A percentile compares a stretch with the other conserved stretches of the same genome.
Conservation (phyloP, 2,329 filamentous ascomycete genomes). For the Phaeosphaeria sp. region DNA sequence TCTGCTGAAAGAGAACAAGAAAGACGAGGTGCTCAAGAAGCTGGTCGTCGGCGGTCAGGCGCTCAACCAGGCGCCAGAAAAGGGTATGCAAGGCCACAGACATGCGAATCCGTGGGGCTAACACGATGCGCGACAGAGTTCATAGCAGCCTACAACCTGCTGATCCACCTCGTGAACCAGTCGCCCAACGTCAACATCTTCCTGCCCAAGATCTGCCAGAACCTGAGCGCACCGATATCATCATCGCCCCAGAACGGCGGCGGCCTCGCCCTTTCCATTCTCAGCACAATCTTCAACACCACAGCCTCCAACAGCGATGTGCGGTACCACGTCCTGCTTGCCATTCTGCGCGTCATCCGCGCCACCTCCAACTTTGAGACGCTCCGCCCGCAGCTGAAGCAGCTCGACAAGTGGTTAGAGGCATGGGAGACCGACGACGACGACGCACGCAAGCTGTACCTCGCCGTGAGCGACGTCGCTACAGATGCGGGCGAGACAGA, state of each 20-base stretch:
- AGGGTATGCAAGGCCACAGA: slow-evolving; percentile 58
- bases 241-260: slow-evolving; percentile 85
- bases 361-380: slow-evolving; percentile 74
- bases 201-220: slow-evolving; percentile 85
- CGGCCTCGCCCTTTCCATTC: slow-evolving; percentile 84
- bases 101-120: slow-evolving; percentile 21
- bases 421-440: slow-evolving; percentile 84
- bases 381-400: slow-evolving; percentile 81
- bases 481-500: slow-evolving; percentile 77
- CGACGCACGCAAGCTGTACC: slow-evolving; percentile 82
- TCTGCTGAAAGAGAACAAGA: slow-evolving; percentile 71
- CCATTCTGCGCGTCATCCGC: slow-evolving; percentile 84
- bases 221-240: slow-evolving; percentile 81
- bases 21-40: slow-evolving; percentile 87
- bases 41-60: slow-evolving; percentile 79
- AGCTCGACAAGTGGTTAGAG: slow-evolving; percentile 80
- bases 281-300: slow-evolving; percentile 98
- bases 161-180: slow-evolving; percentile 90
- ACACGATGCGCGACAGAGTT: slow-evolving; percentile 68
- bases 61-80: slow-evolving; percentile 88
- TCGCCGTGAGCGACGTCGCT: slow-evolving; percentile 82
- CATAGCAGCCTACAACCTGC: slow-evolving; percentile 93
- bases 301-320: slow-evolving; percentile 72
- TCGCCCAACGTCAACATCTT: slow-evolving; percentile 84
- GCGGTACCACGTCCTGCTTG: slow-evolving; percentile 88